Percentiles rank a stretch among this genome's conserved stretches.
phyloP scores from a whole-genome alignment of 768 basidiomycete genomes.

The Leccinum disarticulatum region DNA sequence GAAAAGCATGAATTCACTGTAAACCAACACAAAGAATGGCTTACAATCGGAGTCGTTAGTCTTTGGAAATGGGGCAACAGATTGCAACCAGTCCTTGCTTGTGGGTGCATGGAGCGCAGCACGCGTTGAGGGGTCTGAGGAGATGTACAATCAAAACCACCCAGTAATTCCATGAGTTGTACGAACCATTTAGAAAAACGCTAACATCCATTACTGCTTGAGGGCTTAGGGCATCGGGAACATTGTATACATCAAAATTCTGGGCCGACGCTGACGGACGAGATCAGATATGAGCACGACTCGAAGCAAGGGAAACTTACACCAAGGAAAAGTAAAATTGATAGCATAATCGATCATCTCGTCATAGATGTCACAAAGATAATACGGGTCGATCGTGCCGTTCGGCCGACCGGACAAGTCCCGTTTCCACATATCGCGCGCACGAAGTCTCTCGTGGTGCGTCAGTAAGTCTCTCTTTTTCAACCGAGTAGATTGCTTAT shows the following conservation, averaged over 20 bases:
- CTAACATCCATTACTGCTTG: too few species aligned
- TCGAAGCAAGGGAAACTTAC: constrained; percentile 26
- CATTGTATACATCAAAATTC: background rate
- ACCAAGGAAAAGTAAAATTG: constrained; percentile 68
- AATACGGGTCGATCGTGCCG: constrained; percentile 59
- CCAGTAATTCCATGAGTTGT: constrained; percentile 41
- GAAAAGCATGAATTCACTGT: background rate
- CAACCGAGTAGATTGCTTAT: constrained; percentile 5
- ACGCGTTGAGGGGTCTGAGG: constrained; percentile 48
- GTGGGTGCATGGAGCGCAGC: constrained; percentile 68
- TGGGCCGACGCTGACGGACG: constrained; percentile 19
- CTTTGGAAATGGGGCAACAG: constrained; percentile 25
- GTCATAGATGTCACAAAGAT: constrained; percentile 58
- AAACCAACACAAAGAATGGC: background rate
- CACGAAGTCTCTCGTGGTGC: constrained; percentile 20
- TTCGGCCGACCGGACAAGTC: constrained; percentile 51
- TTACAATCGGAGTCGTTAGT: constrained; percentile 4
- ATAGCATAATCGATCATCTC: constrained; percentile 69
- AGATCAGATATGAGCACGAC: background rate
- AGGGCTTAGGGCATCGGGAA: too few species aligned
- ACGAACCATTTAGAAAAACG: too few species aligned
- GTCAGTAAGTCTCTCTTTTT: constrained; percentile 16
- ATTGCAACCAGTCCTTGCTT: constrained; percentile 48
- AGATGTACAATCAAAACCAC: constrained; percentile 35
- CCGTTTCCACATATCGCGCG: constrained; percentile 39